Evolutionary conservation across 2,329 filamentous ascomycete species (phyloP), one percentile per base, ranked within the genome.

Genomic region (Pseudogymnoascus sp.): DNA sequence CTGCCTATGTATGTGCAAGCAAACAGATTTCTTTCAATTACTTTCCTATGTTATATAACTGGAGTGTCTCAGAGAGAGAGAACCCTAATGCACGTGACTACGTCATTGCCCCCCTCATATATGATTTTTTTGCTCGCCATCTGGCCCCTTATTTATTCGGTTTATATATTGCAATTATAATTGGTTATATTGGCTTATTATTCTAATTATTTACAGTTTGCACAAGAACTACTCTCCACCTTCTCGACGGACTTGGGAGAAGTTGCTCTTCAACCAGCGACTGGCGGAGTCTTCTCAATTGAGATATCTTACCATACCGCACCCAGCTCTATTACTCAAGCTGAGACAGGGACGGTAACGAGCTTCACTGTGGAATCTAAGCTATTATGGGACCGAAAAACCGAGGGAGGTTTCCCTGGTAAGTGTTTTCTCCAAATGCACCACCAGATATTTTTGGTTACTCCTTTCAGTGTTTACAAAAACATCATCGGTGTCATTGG

Each of bases 201-300:
- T 50, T 16, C 62, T 63, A 50, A 60, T 56, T 4, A 23, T 25
- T 35, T 62, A 37, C 69, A 96, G 90, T 97, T 89, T 75, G 93
- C 88, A 59, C 94, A 97, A 80, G 94, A 97, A 76, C 86, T 99
- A 50, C 85, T 99, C 38, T 96, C 91, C 1, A 99, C 93, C 0
- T 99, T 99, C 77, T 84, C 85, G 62, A 90, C 86, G 1, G 81
- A 85, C 50, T 83, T 97, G 1, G 92, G 92, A 65, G 93, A 97
- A 75, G 88, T 97, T 8, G 86, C 93, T 14, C 82, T 99, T 6
- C 85, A 95, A 67, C 94, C 94, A 0, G 81, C 86, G 12, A 95
- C 91, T 0, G 92, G 93, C 16, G 93, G 94, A 0, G 80, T 89
- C 2, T 99, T 97, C 72, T 81, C 84, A 21, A 87, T 97, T 11